A percentile compares a stretch with the other conserved stretches of the same genome.
These are phyloP conservation scores for Barnettozyma pratensis DNA, from an alignment of 805 yeast species.

Conservation along the genomic window DNA sequence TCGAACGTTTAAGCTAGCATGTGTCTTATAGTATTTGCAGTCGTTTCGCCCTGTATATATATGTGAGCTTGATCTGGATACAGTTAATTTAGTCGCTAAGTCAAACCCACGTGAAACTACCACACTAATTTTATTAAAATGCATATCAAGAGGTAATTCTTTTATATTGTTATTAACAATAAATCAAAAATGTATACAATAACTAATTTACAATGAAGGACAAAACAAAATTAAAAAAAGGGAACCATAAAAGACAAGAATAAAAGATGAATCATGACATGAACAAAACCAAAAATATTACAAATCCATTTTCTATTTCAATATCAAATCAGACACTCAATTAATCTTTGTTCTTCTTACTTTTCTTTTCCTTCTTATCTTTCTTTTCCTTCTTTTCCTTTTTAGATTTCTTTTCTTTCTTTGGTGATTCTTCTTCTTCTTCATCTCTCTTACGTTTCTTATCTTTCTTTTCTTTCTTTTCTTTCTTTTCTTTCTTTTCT, in stretches of 20 bases:
- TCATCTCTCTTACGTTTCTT: slow-evolving; percentile 21
- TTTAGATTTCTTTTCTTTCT: slow-evolving; percentile 1
- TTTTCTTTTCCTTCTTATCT: slow-evolving; percentile 6
- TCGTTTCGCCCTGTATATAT: too few relatives aligned
- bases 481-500: slow-evolving; percentile 30
- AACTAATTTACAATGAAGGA: slow-evolving; percentile 7
- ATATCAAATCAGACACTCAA: neutral
- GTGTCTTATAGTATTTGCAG: too few relatives aligned
- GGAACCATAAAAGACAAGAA: neutral
- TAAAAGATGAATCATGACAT: neutral
- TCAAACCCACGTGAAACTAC: too few relatives aligned
- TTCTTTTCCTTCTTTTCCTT: slow-evolving; percentile 6
- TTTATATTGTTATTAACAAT: neutral
- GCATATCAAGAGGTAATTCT: too few relatives aligned
- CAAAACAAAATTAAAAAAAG: neutral
- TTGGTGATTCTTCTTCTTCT: slow-evolving; percentile 7
- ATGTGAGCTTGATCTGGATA: too few relatives aligned
- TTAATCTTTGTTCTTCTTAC: slow-evolving; percentile 8
- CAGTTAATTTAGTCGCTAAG: too few relatives aligned
- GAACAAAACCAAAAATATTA: neutral
- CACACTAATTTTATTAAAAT: too few relatives aligned
- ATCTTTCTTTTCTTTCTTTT: slow-evolving; percentile 31
- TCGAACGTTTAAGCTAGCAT: too few relatives aligned
- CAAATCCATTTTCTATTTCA: too few relatives aligned
- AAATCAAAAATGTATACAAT: slow-evolving; percentile 5